Conservation (phyloP, 352 stramenopile genomes). For the Globisporangium alternatum region DNA sequence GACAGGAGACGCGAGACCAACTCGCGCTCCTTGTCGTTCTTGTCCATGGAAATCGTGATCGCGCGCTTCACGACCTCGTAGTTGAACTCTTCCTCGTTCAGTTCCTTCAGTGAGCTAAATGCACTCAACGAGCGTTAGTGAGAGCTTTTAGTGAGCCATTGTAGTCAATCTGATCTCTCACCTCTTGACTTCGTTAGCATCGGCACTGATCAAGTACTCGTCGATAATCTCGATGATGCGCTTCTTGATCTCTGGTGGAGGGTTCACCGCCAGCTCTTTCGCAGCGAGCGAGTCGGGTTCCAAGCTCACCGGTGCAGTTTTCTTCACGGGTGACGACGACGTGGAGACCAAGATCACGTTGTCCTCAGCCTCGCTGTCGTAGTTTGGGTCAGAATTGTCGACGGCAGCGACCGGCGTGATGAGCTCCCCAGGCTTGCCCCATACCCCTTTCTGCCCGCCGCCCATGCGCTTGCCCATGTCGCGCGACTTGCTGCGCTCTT, state of each 20-base stretch:
- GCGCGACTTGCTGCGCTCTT: constrained; percentile 84
- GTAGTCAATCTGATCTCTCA: constrained; percentile 16
- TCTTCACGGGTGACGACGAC: constrained; percentile 38
- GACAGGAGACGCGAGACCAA: constrained; percentile 91
- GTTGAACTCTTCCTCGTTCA: constrained; percentile 74
- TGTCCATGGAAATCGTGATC: constrained; percentile 95
- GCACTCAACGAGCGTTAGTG: not conserved
- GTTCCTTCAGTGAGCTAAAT: constrained; percentile 57
- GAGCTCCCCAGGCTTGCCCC: constrained; percentile 76
- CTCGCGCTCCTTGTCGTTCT: constrained; percentile 91
- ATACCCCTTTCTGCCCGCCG: constrained; percentile 83
- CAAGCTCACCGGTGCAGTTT: constrained; percentile 41
- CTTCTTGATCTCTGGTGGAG: constrained; percentile 86
- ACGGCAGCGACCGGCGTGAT: constrained; percentile 53
- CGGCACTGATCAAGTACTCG: constrained; percentile 87
- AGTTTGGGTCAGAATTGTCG: constrained; percentile 93
- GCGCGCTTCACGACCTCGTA: constrained; percentile 95
- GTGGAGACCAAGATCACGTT: constrained; percentile 86
- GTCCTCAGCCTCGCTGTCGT: constrained; percentile 89
- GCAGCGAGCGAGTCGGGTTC: constrained; percentile 63
- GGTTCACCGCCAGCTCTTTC: constrained; percentile 77
- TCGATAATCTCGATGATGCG: constrained; percentile 87
- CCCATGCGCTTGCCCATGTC: constrained; percentile 86
- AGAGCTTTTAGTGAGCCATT: not conserved
- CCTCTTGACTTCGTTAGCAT: constrained; percentile 88